Evolutionary conservation across 139 green algal species (phyloP), one percentile per base, ranked within the genome.

Genomic region (Chlamydomonas sp.): DNA sequence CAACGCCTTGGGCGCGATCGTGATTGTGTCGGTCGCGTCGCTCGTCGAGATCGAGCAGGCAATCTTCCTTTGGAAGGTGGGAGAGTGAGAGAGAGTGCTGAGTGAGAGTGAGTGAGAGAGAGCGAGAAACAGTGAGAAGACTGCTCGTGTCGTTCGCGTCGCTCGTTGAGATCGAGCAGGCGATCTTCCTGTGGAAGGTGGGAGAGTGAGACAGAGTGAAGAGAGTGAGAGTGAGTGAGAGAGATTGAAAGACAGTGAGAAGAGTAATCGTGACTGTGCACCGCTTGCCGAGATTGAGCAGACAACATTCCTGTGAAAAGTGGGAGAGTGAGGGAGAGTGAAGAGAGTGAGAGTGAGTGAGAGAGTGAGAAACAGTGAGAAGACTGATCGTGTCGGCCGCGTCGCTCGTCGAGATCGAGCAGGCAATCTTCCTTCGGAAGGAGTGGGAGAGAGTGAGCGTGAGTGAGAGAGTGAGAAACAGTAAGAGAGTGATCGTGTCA

Each of bases 1-100:
- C 58, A 91, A 88, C 72, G 81, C 81, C 2, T 76, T 91, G 68
- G 89, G 78, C 24, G 85, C 87, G 4, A 88, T 95, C 67, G 84
- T 95, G 50, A 85, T 91, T 37, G 67, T 67, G 13, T 81, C 76
- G 24, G 84, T 95, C 10, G 67, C 80, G 24, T 58, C 78, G 0
- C 78, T 95, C 34, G 69, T 95, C 6, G 83, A 91, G 61, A 82
- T 85, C 34, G 76, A 81, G 72, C 48, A 75, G 48, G 65, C 60
- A 6, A 48, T 68, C 8, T 68, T 48, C 34, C 48, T 68, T 28
- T 68, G 60, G 60, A 68, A 68, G 34, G 60, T 68, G n/a, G n/a
- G n/a, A n/a, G n/a, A n/a, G n/a, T n/a, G n/a, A n/a, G n/a, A n/a
- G n/a, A n/a, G n/a, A n/a, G n/a, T n/a, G n/a, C n/a, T n/a, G n/a